phyloP scores from a whole-genome alignment of 305 asterid genomes.

The Lippia alba region DNA sequence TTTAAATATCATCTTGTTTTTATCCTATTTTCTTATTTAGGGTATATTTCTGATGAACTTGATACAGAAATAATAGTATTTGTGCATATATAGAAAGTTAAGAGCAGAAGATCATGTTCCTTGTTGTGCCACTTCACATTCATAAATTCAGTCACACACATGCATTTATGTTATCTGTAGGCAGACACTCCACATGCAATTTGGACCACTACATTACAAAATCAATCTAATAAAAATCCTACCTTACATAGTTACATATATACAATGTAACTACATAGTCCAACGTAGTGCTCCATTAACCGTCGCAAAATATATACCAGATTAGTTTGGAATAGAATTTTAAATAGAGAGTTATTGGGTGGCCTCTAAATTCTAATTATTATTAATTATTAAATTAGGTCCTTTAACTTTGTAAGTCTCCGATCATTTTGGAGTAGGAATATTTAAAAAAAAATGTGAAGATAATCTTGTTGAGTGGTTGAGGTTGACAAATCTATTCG shows the following conservation, averaged over 20 bases:
- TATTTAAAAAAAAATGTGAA: no score
- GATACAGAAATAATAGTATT: neutral
- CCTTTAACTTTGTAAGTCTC: no score
- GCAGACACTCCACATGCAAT: conserved; percentile 40
- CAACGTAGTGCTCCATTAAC: no score
- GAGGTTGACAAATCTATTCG: conserved; percentile 33
- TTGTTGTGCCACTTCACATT: conserved; percentile 1
- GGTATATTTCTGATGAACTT: conserved; percentile 13
- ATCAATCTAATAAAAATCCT: neutral
- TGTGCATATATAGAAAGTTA: neutral
- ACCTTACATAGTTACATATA: no score
- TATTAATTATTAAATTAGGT: no score
- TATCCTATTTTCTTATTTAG: neutral
- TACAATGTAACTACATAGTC: no score
- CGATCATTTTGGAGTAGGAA: no score
- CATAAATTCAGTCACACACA: conserved; percentile 11
- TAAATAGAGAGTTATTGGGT: neutral
- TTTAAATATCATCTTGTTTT: neutral
- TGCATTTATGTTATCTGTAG: conserved; percentile 8
- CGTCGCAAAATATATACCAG: no score
- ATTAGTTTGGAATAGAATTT: neutral
- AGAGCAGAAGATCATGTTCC: neutral
- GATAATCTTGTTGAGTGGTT: conserved; percentile 18
- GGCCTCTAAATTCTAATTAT: no score
- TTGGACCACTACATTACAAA: conserved; percentile 31